These are phyloP conservation scores for Melaleuca alternifolia DNA, from an alignment of 345 rosid genomes.

Conservation along the genomic window DNA sequence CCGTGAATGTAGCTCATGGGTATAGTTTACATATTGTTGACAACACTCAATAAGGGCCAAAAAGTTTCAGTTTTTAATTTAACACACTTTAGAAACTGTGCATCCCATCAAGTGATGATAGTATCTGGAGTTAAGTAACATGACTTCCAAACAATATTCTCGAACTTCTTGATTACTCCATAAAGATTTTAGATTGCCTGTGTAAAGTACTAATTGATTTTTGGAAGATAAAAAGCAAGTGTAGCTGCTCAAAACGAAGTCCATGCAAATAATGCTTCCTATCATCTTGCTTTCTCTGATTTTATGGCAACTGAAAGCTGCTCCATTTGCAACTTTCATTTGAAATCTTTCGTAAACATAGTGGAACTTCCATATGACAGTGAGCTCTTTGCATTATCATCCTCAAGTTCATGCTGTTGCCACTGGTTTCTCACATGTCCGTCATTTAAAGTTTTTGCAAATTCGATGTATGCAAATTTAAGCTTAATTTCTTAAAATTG, in stretches of 20 bases:
- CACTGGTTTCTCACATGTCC: background rate
- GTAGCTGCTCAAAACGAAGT: background rate
- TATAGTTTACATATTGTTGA: background rate
- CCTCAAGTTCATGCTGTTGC: background rate
- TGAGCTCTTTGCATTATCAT: background rate
- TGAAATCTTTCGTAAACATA: background rate
- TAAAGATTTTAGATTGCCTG: background rate
- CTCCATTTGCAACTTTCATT: background rate
- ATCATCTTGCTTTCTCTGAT: background rate
- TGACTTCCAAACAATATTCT: background rate
- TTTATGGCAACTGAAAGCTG: background rate
- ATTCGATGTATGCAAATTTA: background rate
- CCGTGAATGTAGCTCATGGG: background rate
- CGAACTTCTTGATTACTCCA: background rate
- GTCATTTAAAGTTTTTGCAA: background rate
- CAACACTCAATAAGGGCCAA: background rate
- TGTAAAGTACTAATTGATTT: background rate
- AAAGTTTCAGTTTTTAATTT: background rate
- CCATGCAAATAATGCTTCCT: background rate
- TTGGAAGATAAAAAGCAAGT: background rate
- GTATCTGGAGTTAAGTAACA: background rate
- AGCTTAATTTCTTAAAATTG: background rate
- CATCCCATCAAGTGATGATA: background rate
- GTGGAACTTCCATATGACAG: background rate
- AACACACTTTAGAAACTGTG: background rate